Evolutionary conservation across 2,329 filamentous ascomycete genomes (phyloP).

Genomic region (Ceratocystis eucalypticola): DNA sequence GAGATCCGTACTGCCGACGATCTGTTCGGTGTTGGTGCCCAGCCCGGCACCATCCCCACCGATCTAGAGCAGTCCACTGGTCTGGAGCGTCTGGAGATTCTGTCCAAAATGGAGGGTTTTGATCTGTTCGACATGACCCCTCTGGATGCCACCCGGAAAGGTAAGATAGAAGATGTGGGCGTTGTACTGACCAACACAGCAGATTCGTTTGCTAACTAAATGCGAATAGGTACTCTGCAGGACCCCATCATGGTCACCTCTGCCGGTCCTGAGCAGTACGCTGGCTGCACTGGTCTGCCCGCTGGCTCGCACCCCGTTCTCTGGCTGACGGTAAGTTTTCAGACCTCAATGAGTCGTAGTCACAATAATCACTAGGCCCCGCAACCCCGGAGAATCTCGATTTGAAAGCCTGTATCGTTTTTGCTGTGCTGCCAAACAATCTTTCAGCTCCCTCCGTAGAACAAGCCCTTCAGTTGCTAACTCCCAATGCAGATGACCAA

Average conservation of each 20-base stretch:
- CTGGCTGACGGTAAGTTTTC: constrained; percentile 69
- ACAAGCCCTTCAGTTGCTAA: neutral
- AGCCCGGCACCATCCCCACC: constrained; percentile 72
- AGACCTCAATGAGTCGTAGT: neutral
- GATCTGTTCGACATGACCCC: constrained; percentile 98
- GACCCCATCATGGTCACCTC: constrained; percentile 85
- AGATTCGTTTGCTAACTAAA: constrained; percentile 7
- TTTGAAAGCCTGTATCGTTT: neutral
- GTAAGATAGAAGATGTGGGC: constrained; percentile 33
- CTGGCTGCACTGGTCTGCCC: constrained; percentile 87
- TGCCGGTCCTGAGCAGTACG: constrained; percentile 90
- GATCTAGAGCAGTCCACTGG: constrained; percentile 93
- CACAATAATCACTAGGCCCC: neutral
- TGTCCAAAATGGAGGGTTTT: constrained; percentile 98
- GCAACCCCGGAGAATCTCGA: neutral
- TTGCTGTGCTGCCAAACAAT: neutral
- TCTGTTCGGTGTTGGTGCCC: constrained; percentile 70
- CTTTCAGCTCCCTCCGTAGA: neutral
- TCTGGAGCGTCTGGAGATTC: constrained; percentile 94
- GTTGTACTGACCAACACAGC: neutral
- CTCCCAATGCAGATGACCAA: constrained; percentile 53
- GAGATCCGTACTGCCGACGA: constrained; percentile 75
- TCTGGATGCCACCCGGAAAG: constrained; percentile 76
- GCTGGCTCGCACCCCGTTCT: constrained; percentile 80
- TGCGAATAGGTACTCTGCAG: constrained; percentile 58